Percentiles rank a stretch among this genome's conserved stretches.
These are phyloP conservation scores for Rauvolfia tetraphylla DNA, from an alignment of 257 asterid species.

Conservation along the genomic window DNA sequence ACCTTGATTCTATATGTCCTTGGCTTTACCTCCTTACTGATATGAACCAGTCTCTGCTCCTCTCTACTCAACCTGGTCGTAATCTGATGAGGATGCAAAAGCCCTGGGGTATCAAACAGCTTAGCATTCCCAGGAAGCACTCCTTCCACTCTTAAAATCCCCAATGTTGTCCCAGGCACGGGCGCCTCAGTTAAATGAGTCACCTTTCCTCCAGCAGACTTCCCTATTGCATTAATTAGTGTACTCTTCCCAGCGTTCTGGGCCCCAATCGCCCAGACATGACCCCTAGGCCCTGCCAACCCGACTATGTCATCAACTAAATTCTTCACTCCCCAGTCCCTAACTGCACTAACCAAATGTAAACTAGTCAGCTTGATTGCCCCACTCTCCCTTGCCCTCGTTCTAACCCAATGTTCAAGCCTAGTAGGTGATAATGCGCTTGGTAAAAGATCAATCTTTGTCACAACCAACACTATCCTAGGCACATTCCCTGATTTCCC, in stretches of 20 bases:
- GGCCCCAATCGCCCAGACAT: slow-evolving; percentile 89
- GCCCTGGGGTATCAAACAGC: slow-evolving; percentile 89
- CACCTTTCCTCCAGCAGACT: slow-evolving; percentile 48
- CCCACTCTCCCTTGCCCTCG: slow-evolving; percentile 79
- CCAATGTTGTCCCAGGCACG: slow-evolving; percentile 84
- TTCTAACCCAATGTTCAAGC: slow-evolving; percentile 85
- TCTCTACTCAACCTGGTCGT: slow-evolving; percentile 65
- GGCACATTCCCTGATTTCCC: slow-evolving; percentile 87
- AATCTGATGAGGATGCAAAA: slow-evolving; percentile 86
- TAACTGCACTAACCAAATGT: slow-evolving; percentile 84
- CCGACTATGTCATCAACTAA: slow-evolving; percentile 70
- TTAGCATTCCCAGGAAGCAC: slow-evolving; percentile 83
- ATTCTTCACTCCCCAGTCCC: slow-evolving; percentile 80
- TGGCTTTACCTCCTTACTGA: slow-evolving; percentile 74
- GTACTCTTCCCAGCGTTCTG: slow-evolving; percentile 96
- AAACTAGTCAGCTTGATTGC: slow-evolving; percentile 57
- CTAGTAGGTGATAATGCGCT: slow-evolving; percentile 67
- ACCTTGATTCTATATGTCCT: slow-evolving; percentile 92
- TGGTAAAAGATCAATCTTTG: slow-evolving; percentile 90
- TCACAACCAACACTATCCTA: slow-evolving; percentile 64
- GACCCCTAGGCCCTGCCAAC: slow-evolving; percentile 78
- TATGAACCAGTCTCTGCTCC: slow-evolving; percentile 63
- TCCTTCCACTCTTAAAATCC: slow-evolving; percentile 85
- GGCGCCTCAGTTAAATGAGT: slow-evolving; percentile 86
- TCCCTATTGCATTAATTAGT: slow-evolving; percentile 68